A percentile compares a stretch with the other conserved stretches of the same genome.
These are phyloP conservation scores for barley (Hordeum vulgare) DNA, from an alignment of 176 grass and related monocot species.

Conservation along the genomic window DNA sequence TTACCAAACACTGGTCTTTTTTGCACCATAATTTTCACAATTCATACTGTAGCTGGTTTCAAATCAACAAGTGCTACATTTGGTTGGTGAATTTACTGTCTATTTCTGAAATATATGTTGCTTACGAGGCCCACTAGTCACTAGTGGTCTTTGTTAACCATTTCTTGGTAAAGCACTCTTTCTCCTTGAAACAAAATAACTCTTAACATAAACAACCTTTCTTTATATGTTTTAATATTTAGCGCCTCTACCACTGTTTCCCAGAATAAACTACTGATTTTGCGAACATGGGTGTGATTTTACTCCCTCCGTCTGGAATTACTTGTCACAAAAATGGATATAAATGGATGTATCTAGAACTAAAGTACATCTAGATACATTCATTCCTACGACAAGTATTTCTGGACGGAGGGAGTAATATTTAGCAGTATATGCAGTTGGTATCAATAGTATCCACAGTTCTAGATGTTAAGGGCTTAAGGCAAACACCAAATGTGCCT, in stretches of 20 bases:
- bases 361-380: too few relatives aligned
- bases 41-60: background rate
- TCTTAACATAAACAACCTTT: background rate
- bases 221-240: background rate
- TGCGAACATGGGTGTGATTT: background rate
- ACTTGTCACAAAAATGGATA: too few relatives aligned
- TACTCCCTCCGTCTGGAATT: too few relatives aligned
- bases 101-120: background rate
- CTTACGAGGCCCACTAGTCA: background rate
- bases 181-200: background rate
- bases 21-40: background rate
- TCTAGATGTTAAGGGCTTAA: background rate
- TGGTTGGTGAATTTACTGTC: background rate
- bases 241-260: background rate
- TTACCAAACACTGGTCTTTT: background rate
- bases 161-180: background rate
- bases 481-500: background rate
- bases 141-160: background rate
- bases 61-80: background rate
- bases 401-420: too few relatives aligned
- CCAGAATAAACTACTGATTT: background rate
- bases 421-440: background rate
- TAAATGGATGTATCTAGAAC: too few relatives aligned
- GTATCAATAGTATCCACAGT: background rate
- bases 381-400: too few relatives aligned